Evolutionary conservation across 768 basidiomycete species (phyloP), one percentile per base, ranked within the genome.

Genomic region (Saitozyma sp.): DNA sequence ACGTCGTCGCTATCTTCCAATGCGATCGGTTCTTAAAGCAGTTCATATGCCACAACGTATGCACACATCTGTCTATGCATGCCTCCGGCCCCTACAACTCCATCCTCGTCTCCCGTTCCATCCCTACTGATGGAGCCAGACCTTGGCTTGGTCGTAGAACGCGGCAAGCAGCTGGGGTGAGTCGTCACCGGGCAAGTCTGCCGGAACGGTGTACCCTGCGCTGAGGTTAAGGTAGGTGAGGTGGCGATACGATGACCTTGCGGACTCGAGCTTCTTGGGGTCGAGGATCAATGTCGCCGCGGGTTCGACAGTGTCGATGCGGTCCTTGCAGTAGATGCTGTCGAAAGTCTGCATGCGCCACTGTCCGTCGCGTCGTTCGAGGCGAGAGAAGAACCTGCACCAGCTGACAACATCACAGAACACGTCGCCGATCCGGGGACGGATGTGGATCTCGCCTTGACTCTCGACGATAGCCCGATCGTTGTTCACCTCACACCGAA

Each of bases 331-430:
- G 46, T 48, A 48, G 19, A 48, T 48, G 46, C 46, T 48, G 19
- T 48, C 46, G 46, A 48, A 48, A 48, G 46, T 48, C 17, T 48
- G 14, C 17, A 48, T 48, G 14, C 46, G 14, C 46, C 46, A 48
- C 17, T 48, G 14, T 14, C 46, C 46, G 46, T 48, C 17, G 14
- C 46, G 14, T 17, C 17, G 14, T 17, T 48, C 46, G 46, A 48
- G 46, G 2, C 46, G 46, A 14, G 46, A 48, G 46, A 48, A 48
- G 46, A 48, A 48, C 14, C 46, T 14, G 19, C 46, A 48, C 46
- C 46, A 48, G 46, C 46, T 48, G 19, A 48, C 46, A 48, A 48
- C 46, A 48, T 48, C 46, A 48, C 46, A 48, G 19, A 48, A 48
- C 2, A 17, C 17, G 14, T 48, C 46, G 46, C 46, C 46, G 2